These are phyloP conservation scores for Backusella circina DNA, from an alignment of 192 early-diverging fungal species.

Conservation along the genomic window DNA sequence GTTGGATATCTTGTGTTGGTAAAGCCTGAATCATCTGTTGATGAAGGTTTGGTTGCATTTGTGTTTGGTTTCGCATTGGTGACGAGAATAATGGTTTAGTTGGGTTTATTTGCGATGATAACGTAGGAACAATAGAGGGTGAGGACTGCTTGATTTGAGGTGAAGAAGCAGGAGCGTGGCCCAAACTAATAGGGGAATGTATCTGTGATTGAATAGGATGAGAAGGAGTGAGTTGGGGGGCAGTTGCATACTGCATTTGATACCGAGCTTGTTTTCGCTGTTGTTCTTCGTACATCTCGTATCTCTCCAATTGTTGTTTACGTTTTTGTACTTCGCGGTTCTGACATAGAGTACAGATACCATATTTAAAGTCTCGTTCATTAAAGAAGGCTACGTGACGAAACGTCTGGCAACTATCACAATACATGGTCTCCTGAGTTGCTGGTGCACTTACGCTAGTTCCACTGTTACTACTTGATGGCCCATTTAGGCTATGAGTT, in stretches of 20 bases:
- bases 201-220: conserved; percentile 8
- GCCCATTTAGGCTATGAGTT: background rate
- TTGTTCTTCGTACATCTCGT: conserved; percentile 17
- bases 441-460: background rate
- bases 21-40: background rate
- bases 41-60: background rate
- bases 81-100: background rate
- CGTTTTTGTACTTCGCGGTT: conserved; percentile 7
- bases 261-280: conserved; percentile 8
- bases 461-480: background rate
- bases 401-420: conserved; percentile 17
- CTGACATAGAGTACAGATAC: conserved; percentile 6
- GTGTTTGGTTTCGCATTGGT: conserved; percentile 6
- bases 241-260: conserved; percentile 13
- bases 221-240: conserved; percentile 3
- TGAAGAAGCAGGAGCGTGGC: conserved; percentile 3
- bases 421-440: conserved; percentile 4
- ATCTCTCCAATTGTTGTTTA: conserved; percentile 9
- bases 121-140: background rate
- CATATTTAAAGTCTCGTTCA: conserved; percentile 13
- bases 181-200: conserved; percentile 16
- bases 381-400: background rate
- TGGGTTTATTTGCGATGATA: background rate
- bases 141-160: conserved; percentile 15
- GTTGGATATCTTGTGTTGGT: conserved; percentile 9